Percentiles rank a stretch among this genome's conserved stretches.
These are phyloP conservation scores for Acephala macrosclerotiorum DNA, from an alignment of 2,329 filamentous ascomycete species.

Conservation along the genomic window DNA sequence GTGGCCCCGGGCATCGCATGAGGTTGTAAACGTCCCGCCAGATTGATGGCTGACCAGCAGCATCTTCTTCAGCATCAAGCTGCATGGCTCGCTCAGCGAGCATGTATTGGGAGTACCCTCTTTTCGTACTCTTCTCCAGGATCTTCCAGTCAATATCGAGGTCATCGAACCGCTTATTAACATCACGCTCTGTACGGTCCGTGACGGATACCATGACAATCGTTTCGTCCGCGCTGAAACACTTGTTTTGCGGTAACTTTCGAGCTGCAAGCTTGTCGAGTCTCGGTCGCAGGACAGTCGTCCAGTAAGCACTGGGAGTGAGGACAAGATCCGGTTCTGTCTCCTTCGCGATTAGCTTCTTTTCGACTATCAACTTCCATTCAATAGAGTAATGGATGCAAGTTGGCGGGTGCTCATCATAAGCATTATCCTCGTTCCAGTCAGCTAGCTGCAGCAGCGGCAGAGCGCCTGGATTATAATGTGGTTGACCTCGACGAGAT, in stretches of 20 bases:
- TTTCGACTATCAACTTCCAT: constrained; percentile 18
- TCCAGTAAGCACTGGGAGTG: constrained; percentile 8
- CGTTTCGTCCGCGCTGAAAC: constrained; percentile 25
- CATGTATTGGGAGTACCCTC: constrained; percentile 6
- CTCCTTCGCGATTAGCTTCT: constrained; percentile 17
- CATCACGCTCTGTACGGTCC: constrained; percentile 40
- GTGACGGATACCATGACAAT: constrained; percentile 37
- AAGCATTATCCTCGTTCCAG: constrained; percentile 14
- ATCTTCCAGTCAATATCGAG: constrained; percentile 37
- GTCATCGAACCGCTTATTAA: constrained; percentile 43
- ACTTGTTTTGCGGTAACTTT: constrained; percentile 12
- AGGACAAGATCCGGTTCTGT: constrained; percentile 18
- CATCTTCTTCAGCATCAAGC: constrained; percentile 21
- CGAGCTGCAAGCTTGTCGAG: constrained; percentile 4
- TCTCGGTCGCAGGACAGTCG: constrained; percentile 8
- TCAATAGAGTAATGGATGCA: constrained; percentile 20
- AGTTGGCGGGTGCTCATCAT: constrained; percentile 14
- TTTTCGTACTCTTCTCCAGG: constrained; percentile 17
- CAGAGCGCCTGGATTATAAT: constrained; percentile 15
- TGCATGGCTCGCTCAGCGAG: constrained; percentile 16
- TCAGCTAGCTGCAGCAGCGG: constrained; percentile 17
- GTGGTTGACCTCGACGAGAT: no score
- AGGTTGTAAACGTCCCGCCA: constrained; percentile 20
- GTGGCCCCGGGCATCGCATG: constrained; percentile 21
- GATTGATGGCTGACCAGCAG: constrained; percentile 17